These are phyloP conservation scores for Metschnikowia similis DNA, from an alignment of 805 yeast species.

Conservation along the genomic window DNA sequence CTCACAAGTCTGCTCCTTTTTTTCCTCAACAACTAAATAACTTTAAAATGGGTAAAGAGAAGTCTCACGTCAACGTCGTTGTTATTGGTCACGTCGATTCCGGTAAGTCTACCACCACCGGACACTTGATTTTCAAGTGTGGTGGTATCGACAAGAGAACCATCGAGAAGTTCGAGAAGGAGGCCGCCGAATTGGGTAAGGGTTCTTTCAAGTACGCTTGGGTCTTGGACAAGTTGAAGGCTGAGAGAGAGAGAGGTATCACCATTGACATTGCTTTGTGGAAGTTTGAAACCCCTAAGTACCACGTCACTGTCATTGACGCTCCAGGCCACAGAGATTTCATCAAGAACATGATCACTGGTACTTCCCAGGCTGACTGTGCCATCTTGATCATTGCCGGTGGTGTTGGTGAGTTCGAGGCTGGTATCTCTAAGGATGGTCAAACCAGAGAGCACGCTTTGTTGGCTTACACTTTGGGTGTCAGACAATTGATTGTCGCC, in stretches of 20 bases:
- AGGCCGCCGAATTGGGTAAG: slow-evolving; percentile 95
- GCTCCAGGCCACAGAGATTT: slow-evolving; percentile 97
- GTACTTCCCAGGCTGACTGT: slow-evolving; percentile 92
- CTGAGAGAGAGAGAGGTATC: slow-evolving; percentile 97
- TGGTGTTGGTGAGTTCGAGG: slow-evolving; percentile 93
- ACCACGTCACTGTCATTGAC: slow-evolving; percentile 86
- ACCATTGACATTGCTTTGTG: slow-evolving; percentile 91
- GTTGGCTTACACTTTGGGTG: slow-evolving; percentile 87
- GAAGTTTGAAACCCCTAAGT: slow-evolving; percentile 89
- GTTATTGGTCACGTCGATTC: slow-evolving; percentile 99
- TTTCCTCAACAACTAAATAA: slow-evolving; percentile 1
- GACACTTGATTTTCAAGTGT: slow-evolving; percentile 98
- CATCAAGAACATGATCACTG: slow-evolving; percentile 94
- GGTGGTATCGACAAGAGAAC: slow-evolving; percentile 99
- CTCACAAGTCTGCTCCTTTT: neutral
- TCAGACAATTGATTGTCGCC: slow-evolving; percentile 80
- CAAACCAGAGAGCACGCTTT: slow-evolving; percentile 88
- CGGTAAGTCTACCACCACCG: slow-evolving; percentile 94
- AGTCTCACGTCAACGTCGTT: slow-evolving; percentile 78
- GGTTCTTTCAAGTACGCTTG: slow-evolving; percentile 98
- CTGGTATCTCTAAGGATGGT: slow-evolving; percentile 92
- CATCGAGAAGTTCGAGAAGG: slow-evolving; percentile 96
- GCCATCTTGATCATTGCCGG: slow-evolving; percentile 88
- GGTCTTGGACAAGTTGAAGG: slow-evolving; percentile 93
- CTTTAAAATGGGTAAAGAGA: slow-evolving; percentile 11